Evolutionary conservation across 441 rosid genomes (phyloP), one percentile per base, ranked within the genome.

Genomic region (Aquilaria agallochum): DNA sequence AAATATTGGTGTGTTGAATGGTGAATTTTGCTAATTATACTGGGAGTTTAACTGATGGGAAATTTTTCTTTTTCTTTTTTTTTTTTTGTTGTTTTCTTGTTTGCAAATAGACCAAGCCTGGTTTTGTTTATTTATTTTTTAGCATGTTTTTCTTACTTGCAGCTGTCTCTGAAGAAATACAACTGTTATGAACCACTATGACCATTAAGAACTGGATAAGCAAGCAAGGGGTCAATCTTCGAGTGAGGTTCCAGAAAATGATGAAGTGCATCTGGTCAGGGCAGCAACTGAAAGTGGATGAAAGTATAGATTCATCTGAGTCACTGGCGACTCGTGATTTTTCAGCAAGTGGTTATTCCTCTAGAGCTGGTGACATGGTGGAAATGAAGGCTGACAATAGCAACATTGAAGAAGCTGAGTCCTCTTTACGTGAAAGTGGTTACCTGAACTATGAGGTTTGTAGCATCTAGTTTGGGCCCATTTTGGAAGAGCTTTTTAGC

Each of bases 351-450:
- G 90, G 88, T 20, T 83, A 69, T 79, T 84, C 94, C 0, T 83
- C 90, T 60, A 75, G 85, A 57, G 72, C 89, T 49, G 87, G 78
- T 46, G 90, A 85, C 56, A 55, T 60, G 45, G 88, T 62, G 50
- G 88, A 83, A 49, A 9, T 74, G 44, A 87, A 81, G 76, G 63
- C 73, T 60, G 94, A 87, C 52, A 81, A 70, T 58, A 85, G 89
- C 73, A 87, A 85, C 73, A 87, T 87, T 49, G 95, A 87, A 63
- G 90, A 87, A 78, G 95, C 95, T 1, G 95, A 87, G 74, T 81
- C 87, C 44, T 76, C 91, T 57, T 89, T 87, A 60, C 89, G 95
- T 3, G 95, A 87, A 69, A 87, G 89, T 31, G 87, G 89, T 62
- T 85, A 73, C 66, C 80, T 87, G 55, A 87, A 85, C 75, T 85